Base-by-base conservation (phyloP, 441 rosid species). In the Erodium texanum region DNA sequence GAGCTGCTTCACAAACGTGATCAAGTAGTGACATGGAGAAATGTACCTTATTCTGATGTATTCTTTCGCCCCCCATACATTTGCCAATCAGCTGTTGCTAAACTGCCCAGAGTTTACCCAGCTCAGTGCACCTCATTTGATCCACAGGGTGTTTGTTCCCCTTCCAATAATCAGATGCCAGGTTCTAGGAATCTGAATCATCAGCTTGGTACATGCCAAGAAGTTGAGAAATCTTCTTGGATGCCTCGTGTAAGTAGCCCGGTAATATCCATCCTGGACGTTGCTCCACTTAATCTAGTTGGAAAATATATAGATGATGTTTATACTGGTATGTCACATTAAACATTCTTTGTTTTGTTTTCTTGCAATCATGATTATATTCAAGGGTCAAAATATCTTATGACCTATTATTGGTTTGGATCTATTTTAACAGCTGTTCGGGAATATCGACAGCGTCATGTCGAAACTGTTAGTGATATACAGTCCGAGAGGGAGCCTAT, bases 1-100 rank as follows among this genome's bases (percentile, higher is more conserved):
- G 86, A 92, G 84, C 84, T 92, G 83, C 76, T 88, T 75, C 80
- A 77, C 54, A 89, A 83, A 75, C 86, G 86, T 27, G 81, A 86
- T 83, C 84, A 81, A 80, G 81, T 69, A 22, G 66, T 78, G 23
- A 74, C 87, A 54, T 70, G 75, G 76, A 85, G 74, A 80, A 83
- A 76, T 73, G 79, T 73, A 69, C 83, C 87, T 22, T 84, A 88
- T 82, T 83, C 93, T 65, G 73, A 67, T 71, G 41, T 64, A 67
- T 78, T 82, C 79, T 87, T 89, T 75, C 68, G 59, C 22, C 80
- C 83, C 76, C 74, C 86, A 16, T 81, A 77, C 62, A 64, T 76
- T 62, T 71, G 74, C 58, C 78, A 88, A 23, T 84, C 96, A 16
- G 81, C 82, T 65, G 72, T 69, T 5, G 82, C 80, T 73, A 83